A percentile compares a stretch with the other conserved stretches of the same genome.
Conservation (phyloP, 2,329 filamentous ascomycete genomes). For the Fusarium virguliforme region DNA sequence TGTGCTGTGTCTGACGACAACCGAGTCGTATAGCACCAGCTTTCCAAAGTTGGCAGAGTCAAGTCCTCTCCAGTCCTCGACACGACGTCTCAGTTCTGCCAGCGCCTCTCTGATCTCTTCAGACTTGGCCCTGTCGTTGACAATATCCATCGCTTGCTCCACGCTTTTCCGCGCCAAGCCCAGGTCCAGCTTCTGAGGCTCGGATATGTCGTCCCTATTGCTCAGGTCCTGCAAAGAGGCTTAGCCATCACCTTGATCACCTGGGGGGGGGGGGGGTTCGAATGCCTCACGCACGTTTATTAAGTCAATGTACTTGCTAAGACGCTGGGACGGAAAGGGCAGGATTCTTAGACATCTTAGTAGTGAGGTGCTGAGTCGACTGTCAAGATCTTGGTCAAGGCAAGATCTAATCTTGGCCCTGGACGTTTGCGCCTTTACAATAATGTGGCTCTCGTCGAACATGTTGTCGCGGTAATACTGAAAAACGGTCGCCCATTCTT, state of each 20-base stretch:
- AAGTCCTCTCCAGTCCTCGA: constrained; percentile 1
- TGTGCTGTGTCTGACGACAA: not conserved
- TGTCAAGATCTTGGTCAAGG: not conserved
- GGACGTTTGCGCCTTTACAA: not conserved
- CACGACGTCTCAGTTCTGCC: not conserved
- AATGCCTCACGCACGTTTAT: not conserved
- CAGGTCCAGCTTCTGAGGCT: not conserved
- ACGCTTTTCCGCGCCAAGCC: not conserved
- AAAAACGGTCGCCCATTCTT: not conserved
- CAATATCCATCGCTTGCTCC: not conserved
- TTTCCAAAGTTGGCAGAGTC: not conserved
- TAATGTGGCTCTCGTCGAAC: not conserved
- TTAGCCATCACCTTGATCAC: not conserved
- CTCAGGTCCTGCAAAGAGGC: not conserved
- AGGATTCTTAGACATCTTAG: not conserved
- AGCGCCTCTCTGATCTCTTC: constrained; percentile 2
- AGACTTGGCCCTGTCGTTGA: not conserved
- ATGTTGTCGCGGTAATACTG: not conserved
- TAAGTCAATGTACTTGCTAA: not conserved
- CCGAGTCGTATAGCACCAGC: not conserved
- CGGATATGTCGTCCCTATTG: not conserved
- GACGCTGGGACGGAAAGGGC: not conserved
- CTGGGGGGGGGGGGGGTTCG: no score
- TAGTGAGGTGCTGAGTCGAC: not conserved
- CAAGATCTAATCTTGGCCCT: constrained; percentile 4